Base-by-base conservation (phyloP, 208 protist species). In the Leishmania major region DNA sequence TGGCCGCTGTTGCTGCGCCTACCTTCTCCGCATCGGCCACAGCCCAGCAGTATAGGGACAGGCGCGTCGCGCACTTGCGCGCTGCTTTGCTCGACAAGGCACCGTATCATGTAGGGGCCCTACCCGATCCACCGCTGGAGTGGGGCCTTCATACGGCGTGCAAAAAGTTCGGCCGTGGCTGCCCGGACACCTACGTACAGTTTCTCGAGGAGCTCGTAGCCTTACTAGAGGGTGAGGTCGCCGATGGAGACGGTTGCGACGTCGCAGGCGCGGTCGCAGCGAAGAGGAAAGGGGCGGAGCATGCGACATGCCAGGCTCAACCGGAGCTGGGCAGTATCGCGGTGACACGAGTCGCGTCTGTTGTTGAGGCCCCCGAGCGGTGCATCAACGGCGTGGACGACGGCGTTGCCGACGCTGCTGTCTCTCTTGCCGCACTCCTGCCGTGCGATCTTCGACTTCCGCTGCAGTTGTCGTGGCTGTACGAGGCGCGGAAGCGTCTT, bases 91-190 rank as follows among this genome's bases (percentile, higher is more conserved):
- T 70, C 2, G 28, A 31, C n/a, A 69, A 40, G 2, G 25, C 69
- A 22, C 43, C 6, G 19, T 43, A 53, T 53, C 15, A 60, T 35
- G 4, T 77, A 5, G 74, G 80, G 53, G 11, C 6, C 57, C 19
- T 90, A 5, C 89, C 90, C 0, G 82, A 81, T 22, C 90, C 92
- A 2, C 90, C 92, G 35, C 83, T 62, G 19, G 71, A 88, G 51
- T 59, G 93, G 10, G 92, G 92, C 40, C 78, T 93, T 47, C 92
- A 96, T 80, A 84, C 90, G 19, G 76, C 92, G 0, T 96, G 92
- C 80, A 76, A 85, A 19, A 93, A 89, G 71, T 92, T 92, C 78
- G 92, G 90, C 13, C 75, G 86, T 15, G 82, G 78, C 31, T 96
- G 92, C 75, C 88, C 90, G 0, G 85, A 90, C 51, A 60, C 83